Conservation (phyloP, 2,329 filamentous ascomycete genomes). For the Passalora sequoiae region DNA sequence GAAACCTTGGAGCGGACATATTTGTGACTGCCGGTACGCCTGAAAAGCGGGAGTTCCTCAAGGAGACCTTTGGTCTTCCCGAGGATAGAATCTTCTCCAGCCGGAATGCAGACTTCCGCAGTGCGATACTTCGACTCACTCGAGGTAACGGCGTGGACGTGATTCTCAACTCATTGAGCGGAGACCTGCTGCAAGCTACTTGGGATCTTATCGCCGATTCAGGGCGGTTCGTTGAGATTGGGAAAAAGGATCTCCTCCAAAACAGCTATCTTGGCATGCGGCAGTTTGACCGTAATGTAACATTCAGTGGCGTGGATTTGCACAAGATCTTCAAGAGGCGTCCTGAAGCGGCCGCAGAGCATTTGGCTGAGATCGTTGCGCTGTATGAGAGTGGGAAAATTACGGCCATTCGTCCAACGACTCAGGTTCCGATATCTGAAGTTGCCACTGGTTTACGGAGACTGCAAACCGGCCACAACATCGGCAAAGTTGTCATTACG, state of each 20-base stretch:
- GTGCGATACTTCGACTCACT: slow-evolving; percentile 1
- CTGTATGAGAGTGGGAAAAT: neutral
- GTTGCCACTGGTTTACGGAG: slow-evolving; percentile 1
- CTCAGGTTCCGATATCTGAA: slow-evolving; percentile 4
- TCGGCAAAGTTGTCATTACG: slow-evolving; percentile 11
- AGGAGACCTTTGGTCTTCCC: slow-evolving; percentile 24
- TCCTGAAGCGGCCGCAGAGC: neutral
- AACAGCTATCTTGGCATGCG: slow-evolving; percentile 12
- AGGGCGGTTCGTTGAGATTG: slow-evolving; percentile 31
- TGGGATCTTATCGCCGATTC: slow-evolving; percentile 29
- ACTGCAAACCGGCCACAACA: slow-evolving; percentile 7
- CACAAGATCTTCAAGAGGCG: neutral
- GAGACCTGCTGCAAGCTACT: slow-evolving; percentile 24
- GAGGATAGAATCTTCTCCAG: slow-evolving; percentile 31
- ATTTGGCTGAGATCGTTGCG: neutral
- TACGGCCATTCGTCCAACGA: neutral
- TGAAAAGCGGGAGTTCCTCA: slow-evolving; percentile 16
- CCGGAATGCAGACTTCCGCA: slow-evolving; percentile 25
- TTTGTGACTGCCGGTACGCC: slow-evolving; percentile 26
- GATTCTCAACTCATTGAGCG: slow-evolving; percentile 29
- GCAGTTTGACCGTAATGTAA: slow-evolving; percentile 3
- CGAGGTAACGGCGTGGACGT: slow-evolving; percentile 30
- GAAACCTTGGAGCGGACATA: slow-evolving; percentile 23
- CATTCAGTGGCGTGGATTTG: slow-evolving; percentile 5
- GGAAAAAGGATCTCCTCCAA: slow-evolving; percentile 17